Evolutionary conservation across 75 land plant species (phyloP).

Genomic region (Cupressus sempervirens): DNA sequence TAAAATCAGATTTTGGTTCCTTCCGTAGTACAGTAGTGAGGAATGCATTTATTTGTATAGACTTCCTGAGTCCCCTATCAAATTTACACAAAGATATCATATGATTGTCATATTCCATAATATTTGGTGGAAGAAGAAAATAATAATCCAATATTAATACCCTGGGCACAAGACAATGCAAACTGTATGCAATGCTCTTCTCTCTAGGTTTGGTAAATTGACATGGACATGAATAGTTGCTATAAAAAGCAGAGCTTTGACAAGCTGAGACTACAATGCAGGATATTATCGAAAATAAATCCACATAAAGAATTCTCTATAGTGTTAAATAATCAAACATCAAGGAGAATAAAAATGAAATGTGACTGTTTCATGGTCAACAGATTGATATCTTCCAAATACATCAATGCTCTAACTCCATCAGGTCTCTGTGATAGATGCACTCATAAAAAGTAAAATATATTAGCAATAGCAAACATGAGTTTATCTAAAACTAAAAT

Average conservation of each 20-base stretch:
- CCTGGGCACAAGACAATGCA: neutral
- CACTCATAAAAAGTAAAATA: neutral
- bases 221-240: neutral
- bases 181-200: neutral
- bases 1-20: slow-evolving; percentile 30
- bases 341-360: neutral
- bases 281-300: neutral
- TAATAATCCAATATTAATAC: neutral
- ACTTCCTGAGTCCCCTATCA: slow-evolving; percentile 89
- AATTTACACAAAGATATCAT: neutral
- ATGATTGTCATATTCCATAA: neutral
- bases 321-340: neutral
- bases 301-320: neutral
- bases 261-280: neutral
- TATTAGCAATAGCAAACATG: neutral
- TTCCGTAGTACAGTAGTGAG: slow-evolving; percentile 69
- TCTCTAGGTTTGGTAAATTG: neutral
- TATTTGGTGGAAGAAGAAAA: neutral
- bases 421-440: neutral
- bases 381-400: neutral
- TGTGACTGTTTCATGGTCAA: neutral
- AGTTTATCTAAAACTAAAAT: neutral
- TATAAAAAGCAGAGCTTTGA: neutral
- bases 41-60: slow-evolving; percentile 92
- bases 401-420: neutral